Conservation (phyloP, 1,139 yeast species). For the Taphrina pruni region DNA sequence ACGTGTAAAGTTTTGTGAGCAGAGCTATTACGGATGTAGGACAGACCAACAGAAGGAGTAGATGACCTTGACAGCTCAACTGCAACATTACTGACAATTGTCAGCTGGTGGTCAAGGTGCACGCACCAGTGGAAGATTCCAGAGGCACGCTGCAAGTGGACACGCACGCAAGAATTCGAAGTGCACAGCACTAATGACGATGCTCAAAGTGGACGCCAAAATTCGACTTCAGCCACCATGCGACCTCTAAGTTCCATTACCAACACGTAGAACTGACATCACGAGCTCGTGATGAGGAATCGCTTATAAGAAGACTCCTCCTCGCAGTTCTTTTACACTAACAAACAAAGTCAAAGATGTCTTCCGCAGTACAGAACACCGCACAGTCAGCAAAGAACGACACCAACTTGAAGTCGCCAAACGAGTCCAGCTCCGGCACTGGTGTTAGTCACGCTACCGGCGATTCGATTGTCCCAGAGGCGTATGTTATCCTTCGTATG, state of each 20-base stretch:
- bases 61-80: too few species aligned
- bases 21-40: too few species aligned
- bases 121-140: too few species aligned
- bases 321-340: background rate
- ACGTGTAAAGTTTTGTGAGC: too few species aligned
- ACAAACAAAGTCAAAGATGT: background rate
- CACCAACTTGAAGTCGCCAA: constrained; percentile 20
- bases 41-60: too few species aligned
- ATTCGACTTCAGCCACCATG: constrained; percentile 8
- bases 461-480: constrained; percentile 27
- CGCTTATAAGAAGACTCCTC: background rate
- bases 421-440: constrained; percentile 20
- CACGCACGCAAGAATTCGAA: too few species aligned
- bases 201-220: background rate
- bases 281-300: background rate
- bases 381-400: constrained; percentile 19
- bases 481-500: background rate
- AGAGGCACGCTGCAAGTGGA: too few species aligned
- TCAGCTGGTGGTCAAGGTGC: too few species aligned
- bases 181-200: too few species aligned
- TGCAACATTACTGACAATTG: too few species aligned
- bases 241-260: background rate
- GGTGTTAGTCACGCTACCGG: constrained; percentile 32
- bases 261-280: background rate
- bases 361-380: constrained; percentile 12